Percentiles rank a stretch among this genome's conserved stretches.
Conservation (phyloP, 106 monocot genomes). For the Phalaenopsis equestris region DNA sequence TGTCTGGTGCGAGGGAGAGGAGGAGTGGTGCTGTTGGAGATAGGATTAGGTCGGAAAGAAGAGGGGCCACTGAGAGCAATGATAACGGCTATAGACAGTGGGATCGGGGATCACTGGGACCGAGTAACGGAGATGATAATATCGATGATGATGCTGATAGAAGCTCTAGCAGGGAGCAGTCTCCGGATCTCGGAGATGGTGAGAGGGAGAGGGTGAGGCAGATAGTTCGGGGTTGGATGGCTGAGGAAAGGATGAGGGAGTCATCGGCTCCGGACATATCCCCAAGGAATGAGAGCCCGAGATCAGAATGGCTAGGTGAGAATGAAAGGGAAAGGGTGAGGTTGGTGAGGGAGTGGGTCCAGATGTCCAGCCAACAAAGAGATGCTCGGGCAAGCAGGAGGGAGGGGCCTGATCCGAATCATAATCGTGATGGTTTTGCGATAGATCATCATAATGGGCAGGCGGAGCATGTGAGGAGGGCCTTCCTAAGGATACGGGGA, state of each 20-base stretch:
- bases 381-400: conserved; percentile 28
- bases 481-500: conserved; percentile 55
- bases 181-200: conserved; percentile 43
- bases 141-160: conserved; percentile 29
- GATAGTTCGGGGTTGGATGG: conserved; percentile 61
- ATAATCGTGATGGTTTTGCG: conserved; percentile 12
- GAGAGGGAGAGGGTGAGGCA: conserved; percentile 79
- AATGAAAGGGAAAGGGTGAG: conserved; percentile 84
- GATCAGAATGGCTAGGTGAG: conserved; percentile 84
- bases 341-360: conserved; percentile 81
- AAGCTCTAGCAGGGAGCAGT: conserved; percentile 55
- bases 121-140: not conserved
- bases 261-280: conserved; percentile 4
- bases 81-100: conserved; percentile 21
- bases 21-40: not conserved
- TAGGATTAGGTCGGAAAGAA: conserved; percentile 1
- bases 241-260: conserved; percentile 29
- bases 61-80: conserved; percentile 19
- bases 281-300: conserved; percentile 32
- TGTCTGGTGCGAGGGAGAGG: conserved; percentile 21
- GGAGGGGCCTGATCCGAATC: conserved; percentile 14
- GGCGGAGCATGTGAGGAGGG: conserved; percentile 35
- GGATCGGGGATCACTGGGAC: not conserved
- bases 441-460: conserved; percentile 38
- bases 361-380: conserved; percentile 65